A percentile compares a stretch with the other conserved stretches of the same genome.
These are phyloP conservation scores for Candida jianshihensis DNA, from an alignment of 805 yeast genomes.

Conservation along the genomic window DNA sequence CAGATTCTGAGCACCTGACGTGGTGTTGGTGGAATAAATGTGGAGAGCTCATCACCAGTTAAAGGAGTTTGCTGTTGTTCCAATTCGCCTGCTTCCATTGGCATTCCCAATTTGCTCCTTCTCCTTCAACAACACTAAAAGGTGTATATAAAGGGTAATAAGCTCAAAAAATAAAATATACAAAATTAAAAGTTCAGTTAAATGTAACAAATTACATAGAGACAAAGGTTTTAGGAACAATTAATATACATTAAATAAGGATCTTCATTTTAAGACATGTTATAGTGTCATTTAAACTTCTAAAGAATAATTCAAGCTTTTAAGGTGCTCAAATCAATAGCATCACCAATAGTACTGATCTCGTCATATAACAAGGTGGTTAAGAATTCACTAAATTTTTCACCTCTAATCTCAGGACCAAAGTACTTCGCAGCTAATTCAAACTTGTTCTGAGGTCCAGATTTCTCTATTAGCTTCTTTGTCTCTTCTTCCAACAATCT, in stretches of 20 bases:
- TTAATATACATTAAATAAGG: too few species aligned
- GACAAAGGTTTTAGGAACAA: too few species aligned
- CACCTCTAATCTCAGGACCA: constrained; percentile 65
- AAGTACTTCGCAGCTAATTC: constrained; percentile 62
- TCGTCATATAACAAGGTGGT: constrained; percentile 73
- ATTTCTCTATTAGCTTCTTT: constrained; percentile 40
- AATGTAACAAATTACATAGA: too few species aligned
- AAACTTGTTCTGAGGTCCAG: constrained; percentile 49
- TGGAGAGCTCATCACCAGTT: constrained; percentile 17
- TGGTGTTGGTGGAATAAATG: constrained; percentile 42
- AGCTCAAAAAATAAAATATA: too few species aligned
- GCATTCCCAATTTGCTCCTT: too few species aligned
- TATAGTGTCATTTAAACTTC: too few species aligned
- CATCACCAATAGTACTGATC: constrained; percentile 26
- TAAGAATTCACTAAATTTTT: constrained; percentile 67
- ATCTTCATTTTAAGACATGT: too few species aligned
- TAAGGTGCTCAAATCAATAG: constrained; percentile 19
- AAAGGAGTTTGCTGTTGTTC: constrained; percentile 10
- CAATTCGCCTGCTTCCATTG: too few species aligned
- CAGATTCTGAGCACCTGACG: constrained; percentile 66
- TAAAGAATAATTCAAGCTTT: constrained; percentile 7
- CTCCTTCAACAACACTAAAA: too few species aligned
- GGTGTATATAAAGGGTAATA: too few species aligned
- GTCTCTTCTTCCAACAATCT: constrained; percentile 58
- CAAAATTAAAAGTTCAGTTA: too few species aligned